These are phyloP conservation scores for Blastomyces silverae DNA, from an alignment of 2,329 filamentous ascomycete species.

Conservation along the genomic window DNA sequence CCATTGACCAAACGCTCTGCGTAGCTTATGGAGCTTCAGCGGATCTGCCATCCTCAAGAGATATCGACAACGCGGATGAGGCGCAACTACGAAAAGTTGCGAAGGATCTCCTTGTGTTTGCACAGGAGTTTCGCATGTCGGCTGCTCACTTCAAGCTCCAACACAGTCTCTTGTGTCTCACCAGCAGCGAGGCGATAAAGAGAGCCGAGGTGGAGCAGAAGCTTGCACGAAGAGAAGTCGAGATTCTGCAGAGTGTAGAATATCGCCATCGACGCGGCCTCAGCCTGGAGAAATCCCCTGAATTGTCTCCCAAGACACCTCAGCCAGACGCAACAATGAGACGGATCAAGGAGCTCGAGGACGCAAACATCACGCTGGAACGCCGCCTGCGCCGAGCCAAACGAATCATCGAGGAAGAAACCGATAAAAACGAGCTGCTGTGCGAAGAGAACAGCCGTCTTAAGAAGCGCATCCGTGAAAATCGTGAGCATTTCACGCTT, in stretches of 20 bases:
- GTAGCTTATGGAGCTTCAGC: slow-evolving; percentile 39
- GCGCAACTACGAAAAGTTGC: slow-evolving; percentile 51
- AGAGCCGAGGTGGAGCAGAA: slow-evolving; percentile 85
- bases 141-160: slow-evolving; percentile 87
- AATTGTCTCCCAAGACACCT: slow-evolving; percentile 25
- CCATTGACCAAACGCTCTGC: slow-evolving; percentile 37
- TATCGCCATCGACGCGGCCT: slow-evolving; percentile 56
- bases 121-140: slow-evolving; percentile 69
- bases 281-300: slow-evolving; percentile 43
- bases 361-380: slow-evolving; percentile 58
- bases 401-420: slow-evolving; percentile 68
- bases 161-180: slow-evolving; percentile 73
- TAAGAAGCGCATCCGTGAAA: slow-evolving; percentile 78
- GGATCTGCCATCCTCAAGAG: slow-evolving; percentile 44
- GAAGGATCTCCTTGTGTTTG: slow-evolving; percentile 47
- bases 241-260: slow-evolving; percentile 70
- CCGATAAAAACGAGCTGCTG: slow-evolving; percentile 64
- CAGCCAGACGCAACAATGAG: slow-evolving; percentile 42
- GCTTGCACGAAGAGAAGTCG: slow-evolving; percentile 81
- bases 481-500: slow-evolving; percentile 75
- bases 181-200: slow-evolving; percentile 77
- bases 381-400: slow-evolving; percentile 66
- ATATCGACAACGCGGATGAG: slow-evolving; percentile 48
- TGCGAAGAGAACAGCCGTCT: slow-evolving; percentile 69
- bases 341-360: slow-evolving; percentile 59